Evolutionary conservation across 2,329 filamentous ascomycete genomes (phyloP), one percentile per base, ranked within the genome.

Genomic region (Coniella vitis): DNA sequence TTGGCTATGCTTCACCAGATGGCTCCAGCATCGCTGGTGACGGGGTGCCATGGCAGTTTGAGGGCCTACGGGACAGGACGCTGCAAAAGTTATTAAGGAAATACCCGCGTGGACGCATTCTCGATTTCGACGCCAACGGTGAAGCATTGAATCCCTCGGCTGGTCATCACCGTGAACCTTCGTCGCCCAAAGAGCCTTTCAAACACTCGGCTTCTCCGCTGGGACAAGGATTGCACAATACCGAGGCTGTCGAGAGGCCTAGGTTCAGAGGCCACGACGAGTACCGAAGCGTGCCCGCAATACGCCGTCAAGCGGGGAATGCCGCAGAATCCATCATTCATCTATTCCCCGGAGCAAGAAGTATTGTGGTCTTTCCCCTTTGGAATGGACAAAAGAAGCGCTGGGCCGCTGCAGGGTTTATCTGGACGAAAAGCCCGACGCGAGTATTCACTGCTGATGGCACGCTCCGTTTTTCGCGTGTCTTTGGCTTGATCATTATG

Each of bases 401-500:
- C 10, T 76, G 72, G 70, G 75, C 69, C 50, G 69, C 73, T 0
- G 73, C 69, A 1, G 69, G 69, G 4, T 73, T 80, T 37, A 60
- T 71, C 4, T 78, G 75, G 64, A 76, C 75, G 0, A 65, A 61
- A 3, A 63, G 57, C 3, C 63, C 66, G 1, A 69, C 65, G 0
- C 69, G 72, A 2, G 60, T 68, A 2, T 72, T 80, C 31, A 69
- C 68, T 0, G 54, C 64, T 1, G 63, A 71, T 21, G 67, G 70
- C 5, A 78, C 80, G 32, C 64, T 81, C 2, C 72, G 67, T 12
- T 76, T 74, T 29, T 63, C 80, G 5, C 62, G 65, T 4, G 73
- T 72, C 0, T 79, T 81, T 52, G 71, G 71, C 0, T 72, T 74
- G 46, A 71, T 73, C 1, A 74, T 78, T 14, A 79, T 80, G 68